Base-by-base conservation (phyloP, 1,139 yeast species). In the Saccharomycopsis crataegensis region DNA sequence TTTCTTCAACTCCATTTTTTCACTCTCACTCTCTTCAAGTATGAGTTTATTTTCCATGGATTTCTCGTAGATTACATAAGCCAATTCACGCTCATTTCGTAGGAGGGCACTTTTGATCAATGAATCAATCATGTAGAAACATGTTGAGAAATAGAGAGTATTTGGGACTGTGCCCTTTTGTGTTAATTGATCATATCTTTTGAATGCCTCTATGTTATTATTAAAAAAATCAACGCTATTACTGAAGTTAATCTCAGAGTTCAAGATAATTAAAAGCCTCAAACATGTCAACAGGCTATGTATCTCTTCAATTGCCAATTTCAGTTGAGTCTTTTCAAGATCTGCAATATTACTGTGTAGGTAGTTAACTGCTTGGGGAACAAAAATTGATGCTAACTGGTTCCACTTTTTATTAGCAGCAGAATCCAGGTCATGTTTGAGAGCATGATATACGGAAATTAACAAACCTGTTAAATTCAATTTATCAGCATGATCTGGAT, bases 31-130 rank as follows among this genome's bases (percentile, higher is more conserved):
- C 22, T 43, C 41, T 11, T 11, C 16, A 22, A 32, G 8, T 9
- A 53, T 32, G 17, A 55, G 41, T 12, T 34, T 38, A 46, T 50
- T 55, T n/a, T 50, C 54, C 8, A 55, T 31, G 14, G 54, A 50
- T 22, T 55, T 50, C 16, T 55, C 58, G 22, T 50, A 51, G 36
- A 55, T 51, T 36, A 55, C 52, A 47, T 50, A 50, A 5, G 54
- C 58, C 46, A 55, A 48, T 42, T 55, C 58, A 16, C 56, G 42
- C 28, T 55, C 34, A 8, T 41, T 31, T 12, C 37, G 14, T 12
- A 53, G 40, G 22, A 55, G 40, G 17, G 50, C 45, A 7, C 49
- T 51, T 31, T 55, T 55, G 14, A 55, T 50, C 37, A 55, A 48
- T 11, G 54, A 14, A 43, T 55, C 58, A 14, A 53, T 54, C 38